phyloP scores from a whole-genome alignment of 495 filamentous ascomycete species.

The Aspergillus egyptiacus region DNA sequence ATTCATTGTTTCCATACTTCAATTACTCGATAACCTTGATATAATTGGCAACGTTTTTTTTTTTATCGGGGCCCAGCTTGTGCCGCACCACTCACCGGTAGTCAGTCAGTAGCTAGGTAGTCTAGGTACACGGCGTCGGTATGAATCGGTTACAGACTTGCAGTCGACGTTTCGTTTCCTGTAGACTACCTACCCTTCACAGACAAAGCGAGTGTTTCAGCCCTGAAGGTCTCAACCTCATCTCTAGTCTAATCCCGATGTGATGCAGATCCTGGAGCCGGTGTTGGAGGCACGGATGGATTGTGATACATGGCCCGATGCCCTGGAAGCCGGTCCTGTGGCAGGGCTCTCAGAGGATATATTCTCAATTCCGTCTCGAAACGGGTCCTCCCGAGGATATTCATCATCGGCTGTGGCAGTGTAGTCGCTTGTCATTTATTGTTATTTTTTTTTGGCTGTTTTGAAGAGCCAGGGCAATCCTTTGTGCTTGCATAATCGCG shows the following conservation, averaged over 20 bases:
- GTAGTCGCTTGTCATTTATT: too few relatives aligned
- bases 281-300: constrained; percentile 5
- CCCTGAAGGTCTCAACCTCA: constrained; percentile 1
- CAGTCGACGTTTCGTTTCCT: neutral
- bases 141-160: too few relatives aligned
- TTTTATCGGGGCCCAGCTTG: neutral
- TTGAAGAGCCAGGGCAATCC: neutral
- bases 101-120: too few relatives aligned
- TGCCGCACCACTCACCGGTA: neutral
- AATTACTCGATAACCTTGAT: constrained; percentile 2
- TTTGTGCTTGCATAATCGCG: neutral
- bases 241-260: neutral
- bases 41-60: neutral
- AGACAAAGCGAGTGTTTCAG: neutral
- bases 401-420: too few relatives aligned
- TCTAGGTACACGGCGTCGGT: too few relatives aligned
- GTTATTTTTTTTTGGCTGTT: too few relatives aligned
- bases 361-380: too few relatives aligned
- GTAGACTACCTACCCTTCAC: neutral
- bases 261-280: constrained; percentile 9
- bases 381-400: too few relatives aligned
- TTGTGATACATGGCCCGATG: neutral
- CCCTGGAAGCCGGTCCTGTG: neutral
- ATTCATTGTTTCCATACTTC: neutral
- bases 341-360: neutral